phyloP scores from a whole-genome alignment of 225 moss, liverwort and hornwort genomes.

The Marchantia paleacea region DNA sequence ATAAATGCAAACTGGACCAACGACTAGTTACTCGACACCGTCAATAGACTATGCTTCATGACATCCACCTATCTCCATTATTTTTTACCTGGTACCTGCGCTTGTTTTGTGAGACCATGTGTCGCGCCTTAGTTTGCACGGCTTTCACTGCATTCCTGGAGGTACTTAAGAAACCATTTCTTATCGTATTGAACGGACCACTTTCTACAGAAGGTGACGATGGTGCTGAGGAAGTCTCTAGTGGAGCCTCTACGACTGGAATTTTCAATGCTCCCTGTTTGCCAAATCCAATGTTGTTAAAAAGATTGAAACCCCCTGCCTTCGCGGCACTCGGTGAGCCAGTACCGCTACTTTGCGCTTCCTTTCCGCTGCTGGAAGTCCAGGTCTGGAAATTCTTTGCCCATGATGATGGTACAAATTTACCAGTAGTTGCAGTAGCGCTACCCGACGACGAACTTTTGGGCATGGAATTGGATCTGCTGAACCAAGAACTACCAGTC shows the following conservation, averaged over 20 bases:
- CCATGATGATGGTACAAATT: slow-evolving; percentile 42
- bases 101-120: slow-evolving; percentile 91
- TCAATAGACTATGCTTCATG: not conserved
- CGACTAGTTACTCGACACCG: not conserved
- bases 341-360: slow-evolving; percentile 21
- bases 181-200: slow-evolving; percentile 68
- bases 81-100: slow-evolving; percentile 72
- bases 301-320: slow-evolving; percentile 36
- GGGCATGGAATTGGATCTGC: slow-evolving; percentile 46
- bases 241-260: slow-evolving; percentile 59
- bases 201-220: slow-evolving; percentile 47
- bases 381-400: slow-evolving; percentile 44
- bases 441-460: slow-evolving; percentile 25
- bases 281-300: slow-evolving; percentile 53
- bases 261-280: slow-evolving; percentile 66
- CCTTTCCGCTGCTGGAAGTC: slow-evolving; percentile 30
- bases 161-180: slow-evolving; percentile 67
- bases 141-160: slow-evolving; percentile 92
- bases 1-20: not conserved
- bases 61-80: not conserved
- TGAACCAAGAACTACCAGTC: slow-evolving; percentile 31
- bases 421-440: slow-evolving; percentile 24
- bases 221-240: slow-evolving; percentile 51
- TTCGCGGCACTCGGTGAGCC: slow-evolving; percentile 12
- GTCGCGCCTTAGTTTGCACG: slow-evolving; percentile 80